Evolutionary conservation across 1,284 basidiomycete species (phyloP).

Genomic region (Exobasidium cylindrosporum): DNA sequence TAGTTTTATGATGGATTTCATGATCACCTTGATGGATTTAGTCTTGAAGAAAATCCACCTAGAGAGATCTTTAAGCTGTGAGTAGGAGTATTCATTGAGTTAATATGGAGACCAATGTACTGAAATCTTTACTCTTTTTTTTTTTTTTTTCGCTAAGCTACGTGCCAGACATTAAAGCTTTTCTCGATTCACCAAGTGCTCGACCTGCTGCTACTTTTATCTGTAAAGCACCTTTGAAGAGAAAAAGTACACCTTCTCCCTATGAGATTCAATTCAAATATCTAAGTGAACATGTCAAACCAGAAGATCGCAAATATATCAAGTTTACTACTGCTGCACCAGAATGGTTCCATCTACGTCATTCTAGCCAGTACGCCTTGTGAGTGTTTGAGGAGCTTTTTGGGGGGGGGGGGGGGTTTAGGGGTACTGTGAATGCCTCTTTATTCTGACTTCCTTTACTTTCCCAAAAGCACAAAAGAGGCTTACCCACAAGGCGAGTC

Average conservation of each 20-base stretch:
- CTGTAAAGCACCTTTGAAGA: constrained; percentile 9
- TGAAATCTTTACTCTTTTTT: too few species aligned
- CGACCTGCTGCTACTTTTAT: constrained; percentile 2
- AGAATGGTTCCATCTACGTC: constrained; percentile 10
- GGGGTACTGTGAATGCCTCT: too few species aligned
- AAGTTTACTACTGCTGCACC: constrained; percentile 13
- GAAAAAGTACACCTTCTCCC: constrained; percentile 6
- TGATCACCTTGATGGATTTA: constrained; percentile 5
- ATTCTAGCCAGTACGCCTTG: constrained; percentile 8
- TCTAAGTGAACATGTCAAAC: not conserved
- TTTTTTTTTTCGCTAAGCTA: not conserved
- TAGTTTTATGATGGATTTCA: constrained; percentile 12
- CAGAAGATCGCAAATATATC: constrained; percentile 12
- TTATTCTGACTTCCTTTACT: too few species aligned
- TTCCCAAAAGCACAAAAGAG: constrained; percentile 10
- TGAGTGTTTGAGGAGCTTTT: too few species aligned
- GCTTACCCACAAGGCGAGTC: constrained; percentile 5
- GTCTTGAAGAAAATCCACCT: not conserved
- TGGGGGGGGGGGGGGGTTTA: too few species aligned
- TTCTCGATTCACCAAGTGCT: not conserved
- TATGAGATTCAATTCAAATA: constrained; percentile 1
- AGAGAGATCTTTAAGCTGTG: constrained; percentile 10
- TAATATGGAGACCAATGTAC: too few species aligned
- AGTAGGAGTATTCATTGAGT: not conserved
- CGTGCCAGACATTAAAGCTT: constrained; percentile 10